phyloP scores from a whole-genome alignment of 805 yeast genomes.

The Myxozyma neglecta region DNA sequence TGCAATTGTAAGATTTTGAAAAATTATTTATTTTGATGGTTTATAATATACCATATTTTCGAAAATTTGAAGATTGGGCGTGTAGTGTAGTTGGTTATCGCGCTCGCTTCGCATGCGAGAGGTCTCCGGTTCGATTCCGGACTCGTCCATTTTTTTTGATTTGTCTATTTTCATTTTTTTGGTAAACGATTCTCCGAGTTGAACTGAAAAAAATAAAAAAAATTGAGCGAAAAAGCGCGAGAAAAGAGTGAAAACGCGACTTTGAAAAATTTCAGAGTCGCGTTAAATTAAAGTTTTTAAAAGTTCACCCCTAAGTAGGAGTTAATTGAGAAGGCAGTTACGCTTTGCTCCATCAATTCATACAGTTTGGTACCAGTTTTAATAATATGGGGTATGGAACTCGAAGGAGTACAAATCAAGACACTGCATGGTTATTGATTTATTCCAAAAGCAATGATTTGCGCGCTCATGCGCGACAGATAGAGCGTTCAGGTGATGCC shows the following conservation, averaged over 20 bases:
- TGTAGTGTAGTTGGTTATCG: constrained; percentile 36
- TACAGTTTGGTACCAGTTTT: neutral
- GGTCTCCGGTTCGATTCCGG: constrained; percentile 36
- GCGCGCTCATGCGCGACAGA: neutral
- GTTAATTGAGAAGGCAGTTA: no score
- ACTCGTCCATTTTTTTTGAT: constrained; percentile 31
- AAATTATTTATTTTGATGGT: no score
- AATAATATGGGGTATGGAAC: constrained; percentile 1
- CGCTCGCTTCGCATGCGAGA: constrained; percentile 36
- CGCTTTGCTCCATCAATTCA: neutral
- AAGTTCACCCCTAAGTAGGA: no score
- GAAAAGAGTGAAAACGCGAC: neutral
- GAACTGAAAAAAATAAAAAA: neutral
- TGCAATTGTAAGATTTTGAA: no score
- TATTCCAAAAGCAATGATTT: neutral
- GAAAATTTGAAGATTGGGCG: constrained; percentile 19
- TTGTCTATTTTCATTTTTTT: neutral
- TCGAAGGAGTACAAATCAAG: neutral
- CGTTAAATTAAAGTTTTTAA: constrained; percentile 4
- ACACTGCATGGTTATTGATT: neutral
- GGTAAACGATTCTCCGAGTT: neutral
- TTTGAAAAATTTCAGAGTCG: neutral
- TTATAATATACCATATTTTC: neutral
- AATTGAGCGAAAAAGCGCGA: neutral
- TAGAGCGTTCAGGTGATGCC: neutral